Percentiles rank a stretch among this genome's conserved stretches.
Conservation (phyloP, 305 asterid genomes). For the Fraxinus xanthoxyloides region DNA sequence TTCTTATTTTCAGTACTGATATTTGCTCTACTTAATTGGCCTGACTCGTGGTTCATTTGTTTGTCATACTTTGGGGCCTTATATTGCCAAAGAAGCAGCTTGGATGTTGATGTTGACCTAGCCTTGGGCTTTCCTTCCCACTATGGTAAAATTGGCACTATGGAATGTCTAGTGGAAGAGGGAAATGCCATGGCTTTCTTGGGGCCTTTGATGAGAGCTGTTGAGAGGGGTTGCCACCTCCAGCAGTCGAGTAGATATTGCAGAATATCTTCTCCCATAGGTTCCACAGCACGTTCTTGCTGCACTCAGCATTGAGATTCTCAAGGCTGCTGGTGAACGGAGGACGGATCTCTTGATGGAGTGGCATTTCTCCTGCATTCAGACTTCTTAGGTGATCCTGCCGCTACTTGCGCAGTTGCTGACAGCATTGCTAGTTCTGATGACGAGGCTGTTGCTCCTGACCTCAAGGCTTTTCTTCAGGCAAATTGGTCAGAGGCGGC, state of each 20-base stretch:
- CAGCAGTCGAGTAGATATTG: conserved; percentile 71
- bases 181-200: conserved; percentile 92
- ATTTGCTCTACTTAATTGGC: not conserved
- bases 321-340: conserved; percentile 89
- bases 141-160: conserved; percentile 81
- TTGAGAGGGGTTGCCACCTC: conserved; percentile 94
- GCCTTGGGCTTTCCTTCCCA: conserved; percentile 95
- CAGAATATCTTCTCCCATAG: conserved; percentile 80
- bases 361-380: conserved; percentile 83
- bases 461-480: conserved; percentile 55
- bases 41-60: conserved; percentile 1
- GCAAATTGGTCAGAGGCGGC: conserved; percentile 89
- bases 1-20: not conserved
- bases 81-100: conserved; percentile 98
- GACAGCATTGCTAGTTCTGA: conserved; percentile 75
- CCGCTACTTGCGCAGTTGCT: conserved; percentile 81
- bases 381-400: conserved; percentile 71
- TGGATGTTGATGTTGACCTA: conserved; percentile 93
- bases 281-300: conserved; percentile 92
- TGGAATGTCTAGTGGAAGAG: conserved; percentile 96
- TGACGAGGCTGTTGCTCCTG: conserved; percentile 72
- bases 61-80: conserved; percentile 15
- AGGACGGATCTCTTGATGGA: conserved; percentile 90
- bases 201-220: conserved; percentile 98
- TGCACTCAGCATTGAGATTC: conserved; percentile 87